phyloP scores from a whole-genome alignment of 2,329 filamentous ascomycete species.

The Acrocalymma vagum region DNA sequence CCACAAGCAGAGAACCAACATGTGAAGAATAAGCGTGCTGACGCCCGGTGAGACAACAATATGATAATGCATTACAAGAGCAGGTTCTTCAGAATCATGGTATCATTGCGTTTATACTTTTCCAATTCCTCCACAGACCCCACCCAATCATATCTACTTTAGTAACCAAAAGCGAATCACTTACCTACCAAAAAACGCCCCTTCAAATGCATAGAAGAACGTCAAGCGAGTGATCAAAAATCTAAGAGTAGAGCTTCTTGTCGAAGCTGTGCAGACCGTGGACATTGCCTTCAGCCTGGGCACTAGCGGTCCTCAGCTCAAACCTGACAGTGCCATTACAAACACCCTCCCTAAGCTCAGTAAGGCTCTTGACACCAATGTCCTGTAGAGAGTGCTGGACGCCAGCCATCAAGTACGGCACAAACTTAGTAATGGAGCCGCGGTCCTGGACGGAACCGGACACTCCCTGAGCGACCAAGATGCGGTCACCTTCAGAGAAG shows the following conservation, averaged over 20 bases:
- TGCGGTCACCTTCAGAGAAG: slow-evolving; percentile 95
- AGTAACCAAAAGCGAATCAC: slow-evolving; percentile 26
- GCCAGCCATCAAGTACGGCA: slow-evolving; percentile 94
- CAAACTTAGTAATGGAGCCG: slow-evolving; percentile 90
- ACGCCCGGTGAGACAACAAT: background rate
- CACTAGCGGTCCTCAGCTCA: slow-evolving; percentile 92
- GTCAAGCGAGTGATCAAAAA: too few relatives aligned
- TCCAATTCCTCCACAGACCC: slow-evolving; percentile 27
- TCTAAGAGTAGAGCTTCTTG: slow-evolving; percentile 97
- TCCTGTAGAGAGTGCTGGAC: slow-evolving; percentile 98
- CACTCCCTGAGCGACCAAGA: slow-evolving; percentile 96
- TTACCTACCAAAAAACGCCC: slow-evolving; percentile 34
- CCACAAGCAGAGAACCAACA: slow-evolving; percentile 3
- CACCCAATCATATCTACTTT: slow-evolving; percentile 35
- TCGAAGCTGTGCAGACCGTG: slow-evolving; percentile 97
- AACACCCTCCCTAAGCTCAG: slow-evolving; percentile 79
- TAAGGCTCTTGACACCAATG: slow-evolving; percentile 83
- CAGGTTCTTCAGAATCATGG: too few relatives aligned
- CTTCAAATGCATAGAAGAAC: slow-evolving; percentile 43
- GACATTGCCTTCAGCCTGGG: slow-evolving; percentile 94
- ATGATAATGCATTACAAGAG: slow-evolving; percentile 16
- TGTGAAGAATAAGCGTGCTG: background rate
- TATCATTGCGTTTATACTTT: slow-evolving; percentile 48
- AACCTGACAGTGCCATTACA: slow-evolving; percentile 81
- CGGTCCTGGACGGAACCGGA: slow-evolving; percentile 84